Percentiles rank a stretch among this genome's conserved stretches.
These are phyloP conservation scores for Trypanosoma brucei DNA, from an alignment of 208 protist species.

Conservation along the genomic window DNA sequence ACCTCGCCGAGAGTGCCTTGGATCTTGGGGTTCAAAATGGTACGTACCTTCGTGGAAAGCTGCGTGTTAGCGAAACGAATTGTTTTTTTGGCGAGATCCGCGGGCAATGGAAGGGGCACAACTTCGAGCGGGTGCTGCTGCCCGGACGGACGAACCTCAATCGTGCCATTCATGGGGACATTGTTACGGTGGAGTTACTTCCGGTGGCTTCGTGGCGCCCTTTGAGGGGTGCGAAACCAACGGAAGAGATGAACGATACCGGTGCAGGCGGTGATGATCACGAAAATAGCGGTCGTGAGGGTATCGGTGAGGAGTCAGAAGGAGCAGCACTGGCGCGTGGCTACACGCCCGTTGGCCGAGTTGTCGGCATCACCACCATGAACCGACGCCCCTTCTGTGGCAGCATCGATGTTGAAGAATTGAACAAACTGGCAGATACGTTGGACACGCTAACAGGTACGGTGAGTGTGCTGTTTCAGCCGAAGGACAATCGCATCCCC, in stretches of 20 bases:
- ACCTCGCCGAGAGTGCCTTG: slow-evolving; percentile 39
- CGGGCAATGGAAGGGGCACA: slow-evolving; percentile 76
- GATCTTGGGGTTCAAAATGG: slow-evolving; percentile 59
- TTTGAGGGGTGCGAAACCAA: slow-evolving; percentile 12
- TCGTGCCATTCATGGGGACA: slow-evolving; percentile 69
- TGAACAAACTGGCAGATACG: slow-evolving; percentile 33
- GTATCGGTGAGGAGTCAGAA: slow-evolving; percentile 18
- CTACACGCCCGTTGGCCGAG: slow-evolving; percentile 54
- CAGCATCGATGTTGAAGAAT: slow-evolving; percentile 72
- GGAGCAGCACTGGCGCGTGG: slow-evolving; percentile 55
- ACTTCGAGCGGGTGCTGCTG: slow-evolving; percentile 72
- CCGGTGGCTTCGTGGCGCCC: slow-evolving; percentile 26
- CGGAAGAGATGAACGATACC: slow-evolving; percentile 24
- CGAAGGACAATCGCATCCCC: slow-evolving; percentile 85
- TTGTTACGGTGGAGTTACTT: slow-evolving; percentile 37
- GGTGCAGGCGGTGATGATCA: background rate
- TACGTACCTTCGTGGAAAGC: slow-evolving; percentile 66
- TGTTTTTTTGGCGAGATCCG: slow-evolving; percentile 87
- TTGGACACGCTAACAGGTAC: slow-evolving; percentile 31
- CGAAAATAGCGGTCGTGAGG: background rate
- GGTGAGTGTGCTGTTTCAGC: slow-evolving; percentile 82
- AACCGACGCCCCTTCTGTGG: slow-evolving; percentile 81
- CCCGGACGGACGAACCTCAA: slow-evolving; percentile 79
- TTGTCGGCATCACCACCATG: slow-evolving; percentile 72
- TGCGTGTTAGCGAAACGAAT: slow-evolving; percentile 73